phyloP scores from a whole-genome alignment of 202 grass and related monocot genomes.

The Hordeum pubiflorum region DNA sequence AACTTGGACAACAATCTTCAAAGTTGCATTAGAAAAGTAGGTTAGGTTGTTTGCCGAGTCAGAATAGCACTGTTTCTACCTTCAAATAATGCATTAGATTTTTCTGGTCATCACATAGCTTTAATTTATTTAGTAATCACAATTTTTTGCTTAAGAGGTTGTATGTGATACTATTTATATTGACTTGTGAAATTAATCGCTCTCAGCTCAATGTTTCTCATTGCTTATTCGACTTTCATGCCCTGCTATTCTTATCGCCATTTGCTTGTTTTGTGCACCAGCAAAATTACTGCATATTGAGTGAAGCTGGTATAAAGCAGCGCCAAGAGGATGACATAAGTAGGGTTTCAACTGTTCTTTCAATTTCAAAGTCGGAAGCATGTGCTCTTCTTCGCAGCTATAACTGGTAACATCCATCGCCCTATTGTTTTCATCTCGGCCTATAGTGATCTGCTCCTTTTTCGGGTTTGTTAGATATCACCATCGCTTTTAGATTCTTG shows the following conservation, averaged over 20 bases:
- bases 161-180: background rate
- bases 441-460: background rate
- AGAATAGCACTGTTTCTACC: background rate
- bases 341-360: conserved; percentile 92
- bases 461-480: background rate
- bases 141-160: background rate
- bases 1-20: background rate
- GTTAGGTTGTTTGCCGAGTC: background rate
- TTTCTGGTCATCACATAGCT: background rate
- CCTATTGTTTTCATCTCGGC: background rate
- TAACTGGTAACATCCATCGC: conserved; percentile 57
- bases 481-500: background rate
- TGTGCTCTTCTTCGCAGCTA: conserved; percentile 85
- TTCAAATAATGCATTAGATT: background rate
- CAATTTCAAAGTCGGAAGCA: conserved; percentile 68
- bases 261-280: conserved; percentile 38
- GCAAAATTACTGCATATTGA: conserved; percentile 89
- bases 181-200: background rate
- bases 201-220: background rate
- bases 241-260: conserved; percentile 14
- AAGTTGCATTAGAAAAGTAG: background rate
- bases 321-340: conserved; percentile 83
- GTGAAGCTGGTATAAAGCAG: conserved; percentile 72
- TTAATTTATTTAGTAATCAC: background rate
- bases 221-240: background rate